Evolutionary conservation across 176 grass and related monocot species (phyloP).

Genomic region (Musa schizocarpa): DNA sequence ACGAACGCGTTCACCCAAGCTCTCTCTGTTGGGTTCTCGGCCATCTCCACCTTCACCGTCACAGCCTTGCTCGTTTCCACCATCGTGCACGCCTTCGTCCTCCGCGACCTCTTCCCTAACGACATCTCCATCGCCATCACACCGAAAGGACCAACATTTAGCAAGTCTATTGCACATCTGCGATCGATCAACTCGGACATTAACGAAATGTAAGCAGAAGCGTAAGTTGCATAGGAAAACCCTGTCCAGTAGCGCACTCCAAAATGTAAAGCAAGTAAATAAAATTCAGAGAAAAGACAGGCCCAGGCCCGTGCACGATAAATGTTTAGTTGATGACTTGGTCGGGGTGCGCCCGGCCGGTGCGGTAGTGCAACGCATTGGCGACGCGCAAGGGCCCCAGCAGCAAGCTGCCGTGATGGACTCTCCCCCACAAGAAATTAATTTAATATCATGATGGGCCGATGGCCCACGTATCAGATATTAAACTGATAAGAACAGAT

Average conservation of each 20-base stretch:
- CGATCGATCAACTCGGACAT: constrained; percentile 63
- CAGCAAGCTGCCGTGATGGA: neutral
- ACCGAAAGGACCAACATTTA: constrained; percentile 55
- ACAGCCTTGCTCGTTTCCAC: constrained; percentile 58
- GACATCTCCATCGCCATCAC: constrained; percentile 95
- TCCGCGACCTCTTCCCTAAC: constrained; percentile 84
- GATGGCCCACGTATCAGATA: constrained; percentile 53
- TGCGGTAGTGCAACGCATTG: neutral
- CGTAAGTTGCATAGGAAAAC: too few relatives aligned
- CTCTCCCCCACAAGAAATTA: constrained; percentile 27
- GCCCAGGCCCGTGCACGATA: too few relatives aligned
- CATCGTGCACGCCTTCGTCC: constrained; percentile 74
- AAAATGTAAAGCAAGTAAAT: too few relatives aligned
- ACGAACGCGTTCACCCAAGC: constrained; percentile 56
- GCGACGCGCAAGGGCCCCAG: neutral
- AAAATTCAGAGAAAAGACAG: too few relatives aligned
- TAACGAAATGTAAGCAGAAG: constrained; percentile 40
- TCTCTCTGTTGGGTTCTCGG: constrained; percentile 55
- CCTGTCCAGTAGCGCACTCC: too few relatives aligned
- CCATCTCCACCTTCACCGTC: constrained; percentile 69
- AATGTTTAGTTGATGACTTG: neutral
- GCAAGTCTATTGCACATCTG: constrained; percentile 56
- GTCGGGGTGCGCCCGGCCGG: neutral
- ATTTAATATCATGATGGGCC: constrained; percentile 55
- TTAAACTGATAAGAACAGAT: constrained; percentile 95